A percentile compares a stretch with the other conserved stretches of the same genome.
Evolutionary conservation across 495 filamentous ascomycete genomes (phyloP).

Genomic region (Penicillium tannophilum): DNA sequence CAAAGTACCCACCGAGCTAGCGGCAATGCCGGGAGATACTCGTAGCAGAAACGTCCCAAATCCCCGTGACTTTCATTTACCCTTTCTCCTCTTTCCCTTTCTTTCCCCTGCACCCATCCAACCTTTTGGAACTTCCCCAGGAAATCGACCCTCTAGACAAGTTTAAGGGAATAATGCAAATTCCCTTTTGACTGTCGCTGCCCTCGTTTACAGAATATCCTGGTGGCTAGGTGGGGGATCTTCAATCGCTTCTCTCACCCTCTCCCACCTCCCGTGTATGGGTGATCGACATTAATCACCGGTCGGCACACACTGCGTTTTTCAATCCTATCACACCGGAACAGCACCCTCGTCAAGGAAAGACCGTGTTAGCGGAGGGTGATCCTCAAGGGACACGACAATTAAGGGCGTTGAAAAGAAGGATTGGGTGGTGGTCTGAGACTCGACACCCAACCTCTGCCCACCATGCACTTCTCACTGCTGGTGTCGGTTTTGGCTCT

Average conservation of each 20-base stretch:
- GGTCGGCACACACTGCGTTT: constrained; percentile 23
- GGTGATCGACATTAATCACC: constrained; percentile 23
- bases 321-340: background rate
- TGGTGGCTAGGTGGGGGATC: constrained; percentile 18
- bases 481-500: constrained; percentile 18
- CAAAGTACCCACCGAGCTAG: constrained; percentile 10
- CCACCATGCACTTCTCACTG: constrained; percentile 23
- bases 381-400: background rate
- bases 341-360: constrained; percentile 7
- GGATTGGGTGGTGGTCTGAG: background rate
- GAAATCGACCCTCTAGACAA: background rate
- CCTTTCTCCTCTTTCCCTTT: constrained; percentile 12
- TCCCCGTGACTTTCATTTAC: constrained; percentile 22
- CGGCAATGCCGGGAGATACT: constrained; percentile 19
- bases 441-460: constrained; percentile 9
- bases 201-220: constrained; percentile 4
- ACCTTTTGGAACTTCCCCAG: background rate
- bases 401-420: background rate
- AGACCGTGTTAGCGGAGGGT: background rate
- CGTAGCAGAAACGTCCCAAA: constrained; percentile 1
- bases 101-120: constrained; percentile 3
- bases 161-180: constrained; percentile 17
- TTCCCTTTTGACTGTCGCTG: constrained; percentile 12
- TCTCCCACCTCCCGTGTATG: background rate
- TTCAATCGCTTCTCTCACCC: constrained; percentile 6